Evolutionary conservation across 495 filamentous ascomycete species (phyloP).

Genomic region (Xylaria grammica): DNA sequence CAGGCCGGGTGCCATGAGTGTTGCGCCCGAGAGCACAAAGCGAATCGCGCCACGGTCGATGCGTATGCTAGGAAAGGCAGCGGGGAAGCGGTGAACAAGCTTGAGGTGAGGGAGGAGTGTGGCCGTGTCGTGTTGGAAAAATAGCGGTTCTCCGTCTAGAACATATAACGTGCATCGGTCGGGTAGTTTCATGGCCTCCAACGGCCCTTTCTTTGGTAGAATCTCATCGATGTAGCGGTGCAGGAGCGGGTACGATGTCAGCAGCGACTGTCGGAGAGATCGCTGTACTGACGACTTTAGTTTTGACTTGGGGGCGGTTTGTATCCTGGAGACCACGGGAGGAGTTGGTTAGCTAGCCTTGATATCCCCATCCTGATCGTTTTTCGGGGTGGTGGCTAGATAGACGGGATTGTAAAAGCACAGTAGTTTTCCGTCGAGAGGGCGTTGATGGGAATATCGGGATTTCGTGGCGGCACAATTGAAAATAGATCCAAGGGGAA

Average conservation of each 20-base stretch:
- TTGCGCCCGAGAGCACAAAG: slow-evolving; percentile 90
- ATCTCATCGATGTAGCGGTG: slow-evolving; percentile 91
- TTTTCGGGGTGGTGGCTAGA: background rate
- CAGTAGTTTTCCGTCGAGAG: background rate
- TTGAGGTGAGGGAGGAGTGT: slow-evolving; percentile 77
- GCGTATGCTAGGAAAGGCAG: slow-evolving; percentile 66
- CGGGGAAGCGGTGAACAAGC: slow-evolving; percentile 75
- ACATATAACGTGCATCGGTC: slow-evolving; percentile 87
- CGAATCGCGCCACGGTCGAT: slow-evolving; percentile 96
- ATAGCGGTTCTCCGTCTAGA: slow-evolving; percentile 74
- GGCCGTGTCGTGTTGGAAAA: slow-evolving; percentile 87
- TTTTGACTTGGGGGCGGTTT: slow-evolving; percentile 83
- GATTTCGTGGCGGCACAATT: background rate
- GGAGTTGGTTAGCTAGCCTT: slow-evolving; percentile 1
- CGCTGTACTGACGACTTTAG: slow-evolving; percentile 97
- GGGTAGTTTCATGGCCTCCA: slow-evolving; percentile 91
- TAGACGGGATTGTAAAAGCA: slow-evolving; percentile 13
- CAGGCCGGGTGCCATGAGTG: slow-evolving; percentile 93
- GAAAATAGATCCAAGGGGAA: background rate
- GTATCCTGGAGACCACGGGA: slow-evolving; percentile 48
- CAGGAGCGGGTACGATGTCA: slow-evolving; percentile 84
- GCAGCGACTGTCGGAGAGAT: slow-evolving; percentile 76
- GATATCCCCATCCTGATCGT: background rate
- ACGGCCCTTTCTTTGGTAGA: slow-evolving; percentile 91
- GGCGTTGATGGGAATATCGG: slow-evolving; percentile 29